Evolutionary conservation across 805 yeast species (phyloP), one percentile per base, ranked within the genome.

Genomic region (Candida germanica): DNA sequence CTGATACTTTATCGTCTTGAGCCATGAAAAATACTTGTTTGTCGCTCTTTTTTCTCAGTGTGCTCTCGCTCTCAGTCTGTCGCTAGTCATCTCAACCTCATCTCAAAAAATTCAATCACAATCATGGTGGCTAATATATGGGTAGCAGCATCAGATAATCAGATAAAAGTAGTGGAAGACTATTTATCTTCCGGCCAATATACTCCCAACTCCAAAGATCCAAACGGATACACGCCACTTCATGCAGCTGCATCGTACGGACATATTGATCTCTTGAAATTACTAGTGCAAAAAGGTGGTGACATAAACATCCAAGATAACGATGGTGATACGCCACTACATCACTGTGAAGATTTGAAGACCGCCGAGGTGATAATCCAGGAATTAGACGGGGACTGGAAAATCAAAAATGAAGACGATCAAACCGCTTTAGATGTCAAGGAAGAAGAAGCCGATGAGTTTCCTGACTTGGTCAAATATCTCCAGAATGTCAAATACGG

Each of bases 181-280:
- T 64, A 69, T 35, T 61, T 93, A 6, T 66, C 59, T 8, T 49
- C 72, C 0, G 83, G 81, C 0, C 21, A 33, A 3, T 68, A 65
- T 44, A 70, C 80, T 3, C 76, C 96, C 3, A 83, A 87, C 51
- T 73, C 83, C 5, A 77, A 81, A 44, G 99, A 93, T 58, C 84
- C 86, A 1, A 87, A 89, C 51, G 99, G 99, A 1, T 93, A 94
- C 60, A 91, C 98, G 0, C 95, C 98, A 5, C 73, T 93, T 9
- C 99, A 93, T 58, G 99, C 99, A 0, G 98, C 98, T 1, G 95
- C 94, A 2, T 83, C 97, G 1, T 93, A 93, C 58, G 91, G 91
- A 6, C 89, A 91, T 54, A 49, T 62, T 2, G 88, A 83, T 7
- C 64, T 93, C 26, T 64, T 93, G 25, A 57, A 63, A 38, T 75